Evolutionary conservation across 2,329 filamentous ascomycete genomes (phyloP).

Genomic region (Cordyceps farinosa): DNA sequence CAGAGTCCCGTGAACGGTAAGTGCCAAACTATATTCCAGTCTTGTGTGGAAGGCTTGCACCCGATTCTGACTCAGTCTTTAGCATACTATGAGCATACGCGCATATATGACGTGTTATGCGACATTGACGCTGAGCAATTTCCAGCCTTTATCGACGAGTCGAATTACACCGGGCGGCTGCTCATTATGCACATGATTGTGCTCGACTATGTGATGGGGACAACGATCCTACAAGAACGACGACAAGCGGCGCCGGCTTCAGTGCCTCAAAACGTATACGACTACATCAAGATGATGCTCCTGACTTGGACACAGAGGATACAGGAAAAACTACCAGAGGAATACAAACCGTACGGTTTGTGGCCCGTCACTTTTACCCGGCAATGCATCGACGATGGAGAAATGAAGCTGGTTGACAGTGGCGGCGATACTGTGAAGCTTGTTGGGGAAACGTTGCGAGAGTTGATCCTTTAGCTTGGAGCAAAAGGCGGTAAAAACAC

Average conservation of each 20-base stretch:
- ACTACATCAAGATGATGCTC: slow-evolving; percentile 28
- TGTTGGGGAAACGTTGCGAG: slow-evolving; percentile 9
- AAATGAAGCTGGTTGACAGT: slow-evolving; percentile 7
- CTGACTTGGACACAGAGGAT: slow-evolving; percentile 39
- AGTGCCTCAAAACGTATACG: slow-evolving; percentile 20
- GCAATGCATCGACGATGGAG: slow-evolving; percentile 17
- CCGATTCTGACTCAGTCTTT: neutral
- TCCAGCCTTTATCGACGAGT: slow-evolving; percentile 14
- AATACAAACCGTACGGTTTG: slow-evolving; percentile 32
- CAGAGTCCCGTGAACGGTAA: slow-evolving; percentile 9
- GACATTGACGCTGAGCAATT: slow-evolving; percentile 12
- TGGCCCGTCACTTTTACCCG: slow-evolving; percentile 30
- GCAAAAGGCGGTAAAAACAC: neutral
- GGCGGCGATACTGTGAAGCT: slow-evolving; percentile 22
- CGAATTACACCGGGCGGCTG: slow-evolving; percentile 12
- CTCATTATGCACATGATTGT: slow-evolving; percentile 19
- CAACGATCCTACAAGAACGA: slow-evolving; percentile 14
- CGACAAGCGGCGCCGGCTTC: neutral
- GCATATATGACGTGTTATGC: slow-evolving; percentile 13
- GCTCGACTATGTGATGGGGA: slow-evolving; percentile 16
- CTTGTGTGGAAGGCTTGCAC: no score
- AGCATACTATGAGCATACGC: slow-evolving; percentile 18
- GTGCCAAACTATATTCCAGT: neutral
- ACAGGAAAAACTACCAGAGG: slow-evolving; percentile 28
- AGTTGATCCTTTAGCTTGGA: slow-evolving; percentile 9